Evolutionary conservation across 306 rosid species (phyloP).

Genomic region (Fagus sylvatica): DNA sequence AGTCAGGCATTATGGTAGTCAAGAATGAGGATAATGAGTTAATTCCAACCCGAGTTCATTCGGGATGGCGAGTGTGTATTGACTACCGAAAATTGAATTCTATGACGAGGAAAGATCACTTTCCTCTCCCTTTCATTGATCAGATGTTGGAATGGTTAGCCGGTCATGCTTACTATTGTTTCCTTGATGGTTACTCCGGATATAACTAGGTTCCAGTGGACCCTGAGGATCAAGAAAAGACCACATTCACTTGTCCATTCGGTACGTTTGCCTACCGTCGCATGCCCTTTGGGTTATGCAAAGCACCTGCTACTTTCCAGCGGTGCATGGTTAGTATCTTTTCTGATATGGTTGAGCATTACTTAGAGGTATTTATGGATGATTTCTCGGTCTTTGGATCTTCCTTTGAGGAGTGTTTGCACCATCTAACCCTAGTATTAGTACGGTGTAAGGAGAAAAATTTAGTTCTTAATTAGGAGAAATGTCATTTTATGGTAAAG

Average conservation of each 20-base stretch:
- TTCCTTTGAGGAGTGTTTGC: neutral
- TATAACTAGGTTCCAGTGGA: too few species aligned
- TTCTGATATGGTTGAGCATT: neutral
- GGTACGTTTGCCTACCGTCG: neutral
- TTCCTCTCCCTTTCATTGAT: neutral
- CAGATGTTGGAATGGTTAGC: too few species aligned
- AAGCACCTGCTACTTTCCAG: neutral
- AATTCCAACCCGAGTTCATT: too few species aligned
- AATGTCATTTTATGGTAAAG: too few species aligned
- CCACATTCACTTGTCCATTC: neutral
- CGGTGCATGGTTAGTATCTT: neutral
- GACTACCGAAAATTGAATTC: too few species aligned
- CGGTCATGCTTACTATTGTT: neutral
- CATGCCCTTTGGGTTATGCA: slow-evolving; percentile 7
- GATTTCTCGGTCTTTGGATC: neutral
- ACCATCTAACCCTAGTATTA: neutral
- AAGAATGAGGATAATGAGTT: too few species aligned
- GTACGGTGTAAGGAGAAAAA: neutral
- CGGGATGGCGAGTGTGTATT: too few species aligned
- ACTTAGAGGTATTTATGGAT: neutral
- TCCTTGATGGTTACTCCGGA: neutral
- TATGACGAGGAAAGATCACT: neutral
- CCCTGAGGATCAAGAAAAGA: neutral
- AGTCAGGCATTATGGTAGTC: too few species aligned
- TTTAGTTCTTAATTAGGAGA: neutral